Base-by-base conservation (phyloP, 2,329 filamentous ascomycete species). In the Neurospora sp. region DNA sequence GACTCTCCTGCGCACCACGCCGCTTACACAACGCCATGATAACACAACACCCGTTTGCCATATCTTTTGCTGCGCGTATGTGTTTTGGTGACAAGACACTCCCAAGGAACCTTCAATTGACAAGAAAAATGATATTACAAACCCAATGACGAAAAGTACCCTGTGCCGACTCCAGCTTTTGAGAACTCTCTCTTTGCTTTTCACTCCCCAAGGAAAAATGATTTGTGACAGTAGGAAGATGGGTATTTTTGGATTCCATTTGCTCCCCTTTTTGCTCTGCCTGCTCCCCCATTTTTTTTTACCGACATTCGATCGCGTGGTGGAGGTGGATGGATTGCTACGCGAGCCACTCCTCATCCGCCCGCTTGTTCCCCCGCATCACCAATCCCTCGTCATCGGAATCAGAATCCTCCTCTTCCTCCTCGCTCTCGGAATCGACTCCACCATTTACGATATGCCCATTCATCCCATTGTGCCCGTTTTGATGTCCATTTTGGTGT, bases 271-370 rank as follows among this genome's bases (percentile, higher is more conserved):
- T 33, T 33, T 62, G 52, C 52, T 62, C 52, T 62, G 28, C 23
- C 52, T 17, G 19, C 19, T 11, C 4, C 28, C 52, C 23, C 7
- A 33, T 9, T 33, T 28, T 28, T 28, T 28, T 28, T 62, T 62
- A 62, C 52, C 28, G 23, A 62, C 52, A 62, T 1, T 62, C 52
- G 28, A 62, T 62, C 9, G 52, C 52, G 23, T 62, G 28, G 52
- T 62, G 52, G 52, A 62, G 15, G 28, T 62, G 28, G 28, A 62
- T 33, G 7, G 23, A 9, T 68, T 66, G 68, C 70, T 77, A 88
- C 70, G 86, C 86, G 73, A 89, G 81, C 86, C 86, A 89, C 73
- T 86, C 83, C 76, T 89, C 86, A 73, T 88, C 86, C 69, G 86
- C 83, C 73, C 87, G 81, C 77, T 87, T 87, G 52, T 84, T 79